Base-by-base conservation (phyloP, 106 monocot genomes). In the Agapanthus africanus region DNA sequence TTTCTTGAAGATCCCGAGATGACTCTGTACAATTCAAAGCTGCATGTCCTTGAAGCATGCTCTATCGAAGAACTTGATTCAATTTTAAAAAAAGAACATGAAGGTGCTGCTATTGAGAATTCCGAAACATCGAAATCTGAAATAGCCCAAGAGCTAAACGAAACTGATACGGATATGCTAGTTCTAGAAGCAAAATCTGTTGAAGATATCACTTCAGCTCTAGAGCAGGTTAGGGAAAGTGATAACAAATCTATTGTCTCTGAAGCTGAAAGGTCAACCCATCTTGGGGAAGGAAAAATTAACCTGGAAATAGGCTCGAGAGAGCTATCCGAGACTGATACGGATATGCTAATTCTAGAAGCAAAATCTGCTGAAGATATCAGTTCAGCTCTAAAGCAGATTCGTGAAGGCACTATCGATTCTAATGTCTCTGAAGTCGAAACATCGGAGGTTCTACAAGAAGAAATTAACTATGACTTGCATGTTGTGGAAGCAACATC, bases 1-100 rank as follows among this genome's bases (percentile, higher is more conserved):
- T 64, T 66, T 40, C 31, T 21, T 67, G 74, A 37, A 41, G 76
- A 82, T 59, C 74, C 77, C 31, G 84, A 88, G 68, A 69, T 70
- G 72, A 90, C 85, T 11, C 78, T 86, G 10, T 85, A 82, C 63
- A 86, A 90, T 63, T 41, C 90, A 25, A 78, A 81, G 71, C 41
- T 71, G 40, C 79, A 60, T 70, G 79, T 81, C 73, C 81, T 88
- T 71, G 70, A 81, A 47, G 50, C 76, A 47, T 76, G 54, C 34
- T 70, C 73, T 52, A 9, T 40, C 57, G 84, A 88, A 68, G 84
- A 79, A 68, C 70, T 81, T 49, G 75, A 81, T 81, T 49, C 35
- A 19, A 37, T 76, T 34, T 63, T 73, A 37, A 73, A 71, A 65
- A 51, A 65, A 72, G 40, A 47, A 4, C 39, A 28, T 18, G 69